Evolutionary conservation across 208 protist genomes (phyloP).

Genomic region (Wallacemonas collosoma): DNA sequence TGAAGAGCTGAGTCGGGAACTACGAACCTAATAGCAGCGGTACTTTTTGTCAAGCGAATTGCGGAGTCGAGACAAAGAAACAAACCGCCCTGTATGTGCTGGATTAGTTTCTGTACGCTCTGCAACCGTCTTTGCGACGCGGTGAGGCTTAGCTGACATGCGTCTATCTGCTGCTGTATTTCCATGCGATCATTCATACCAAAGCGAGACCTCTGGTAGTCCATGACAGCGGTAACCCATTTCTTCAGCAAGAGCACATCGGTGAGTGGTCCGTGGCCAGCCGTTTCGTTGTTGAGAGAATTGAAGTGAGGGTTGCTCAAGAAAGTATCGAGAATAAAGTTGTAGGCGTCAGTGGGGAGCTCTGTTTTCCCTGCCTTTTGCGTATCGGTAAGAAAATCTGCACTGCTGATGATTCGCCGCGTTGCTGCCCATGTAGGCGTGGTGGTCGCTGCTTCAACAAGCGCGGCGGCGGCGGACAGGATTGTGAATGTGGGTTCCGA

Average conservation of each 20-base stretch:
- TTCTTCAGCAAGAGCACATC: slow-evolving; percentile 40
- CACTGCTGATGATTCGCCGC: neutral
- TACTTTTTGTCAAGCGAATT: slow-evolving; percentile 1
- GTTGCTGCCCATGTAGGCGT: slow-evolving; percentile 15
- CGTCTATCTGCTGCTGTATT: slow-evolving; percentile 41
- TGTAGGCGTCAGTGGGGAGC: slow-evolving; percentile 13
- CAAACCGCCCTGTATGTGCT: slow-evolving; percentile 25
- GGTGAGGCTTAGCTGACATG: slow-evolving; percentile 29
- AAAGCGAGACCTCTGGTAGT: slow-evolving; percentile 42
- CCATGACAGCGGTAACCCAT: slow-evolving; percentile 60
- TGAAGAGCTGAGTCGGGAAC: slow-evolving; percentile 18
- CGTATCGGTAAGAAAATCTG: slow-evolving; percentile 9
- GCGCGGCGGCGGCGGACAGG: neutral
- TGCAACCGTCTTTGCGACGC: slow-evolving; percentile 28
- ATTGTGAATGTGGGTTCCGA: slow-evolving; percentile 6
- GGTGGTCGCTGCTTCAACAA: neutral
- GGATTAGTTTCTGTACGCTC: slow-evolving; percentile 31
- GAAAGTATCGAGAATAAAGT: slow-evolving; percentile 26
- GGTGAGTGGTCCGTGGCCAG: slow-evolving; percentile 22
- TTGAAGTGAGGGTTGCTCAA: slow-evolving; percentile 21
- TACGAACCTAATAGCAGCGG: slow-evolving; percentile 15
- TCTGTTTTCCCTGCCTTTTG: slow-evolving; percentile 15
- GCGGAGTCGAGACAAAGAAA: slow-evolving; percentile 21
- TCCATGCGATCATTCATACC: slow-evolving; percentile 32
- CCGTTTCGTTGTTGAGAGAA: slow-evolving; percentile 17